phyloP scores from a whole-genome alignment of 306 rosid genomes.

The Mimosa pudica region DNA sequence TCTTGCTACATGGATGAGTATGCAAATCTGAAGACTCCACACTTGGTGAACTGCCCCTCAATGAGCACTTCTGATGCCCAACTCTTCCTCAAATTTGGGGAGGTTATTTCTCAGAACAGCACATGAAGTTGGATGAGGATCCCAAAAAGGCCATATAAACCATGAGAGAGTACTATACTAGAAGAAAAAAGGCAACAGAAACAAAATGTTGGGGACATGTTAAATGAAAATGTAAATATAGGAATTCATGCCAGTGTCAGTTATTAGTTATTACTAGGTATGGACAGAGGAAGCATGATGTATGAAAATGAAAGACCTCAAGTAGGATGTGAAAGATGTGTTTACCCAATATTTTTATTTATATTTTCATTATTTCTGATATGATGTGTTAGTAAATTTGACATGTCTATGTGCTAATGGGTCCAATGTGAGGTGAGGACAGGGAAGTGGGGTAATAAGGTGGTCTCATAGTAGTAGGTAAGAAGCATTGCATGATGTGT shows the following conservation, averaged over 20 bases:
- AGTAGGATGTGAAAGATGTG: not conserved
- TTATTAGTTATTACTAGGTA: not conserved
- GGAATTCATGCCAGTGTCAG: not conserved
- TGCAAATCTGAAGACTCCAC: slow-evolving; percentile 67
- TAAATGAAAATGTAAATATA: slow-evolving; percentile 40
- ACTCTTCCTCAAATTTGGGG: slow-evolving; percentile 84
- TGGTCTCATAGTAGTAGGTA: not conserved
- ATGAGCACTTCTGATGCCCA: slow-evolving; percentile 88
- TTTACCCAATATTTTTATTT: not conserved
- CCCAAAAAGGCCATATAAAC: slow-evolving; percentile 8
- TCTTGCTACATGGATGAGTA: slow-evolving; percentile 72
- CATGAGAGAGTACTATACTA: not conserved
- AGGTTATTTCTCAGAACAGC: slow-evolving; percentile 83
- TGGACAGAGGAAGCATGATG: slow-evolving; percentile 13
- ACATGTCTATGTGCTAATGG: not conserved
- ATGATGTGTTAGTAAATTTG: not conserved
- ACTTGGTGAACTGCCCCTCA: slow-evolving; percentile 68
- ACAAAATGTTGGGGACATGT: slow-evolving; percentile 2
- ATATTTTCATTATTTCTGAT: not conserved
- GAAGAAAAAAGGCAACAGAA: not conserved
- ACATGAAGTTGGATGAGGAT: slow-evolving; percentile 29
- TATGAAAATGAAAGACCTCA: slow-evolving; percentile 5
- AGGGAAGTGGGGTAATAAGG: not conserved
- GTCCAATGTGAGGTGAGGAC: slow-evolving; percentile 12
- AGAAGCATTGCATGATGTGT: slow-evolving; percentile 29